Conservation (phyloP, 164 flowering plant genomes). For the Tinospora cordifolia region DNA sequence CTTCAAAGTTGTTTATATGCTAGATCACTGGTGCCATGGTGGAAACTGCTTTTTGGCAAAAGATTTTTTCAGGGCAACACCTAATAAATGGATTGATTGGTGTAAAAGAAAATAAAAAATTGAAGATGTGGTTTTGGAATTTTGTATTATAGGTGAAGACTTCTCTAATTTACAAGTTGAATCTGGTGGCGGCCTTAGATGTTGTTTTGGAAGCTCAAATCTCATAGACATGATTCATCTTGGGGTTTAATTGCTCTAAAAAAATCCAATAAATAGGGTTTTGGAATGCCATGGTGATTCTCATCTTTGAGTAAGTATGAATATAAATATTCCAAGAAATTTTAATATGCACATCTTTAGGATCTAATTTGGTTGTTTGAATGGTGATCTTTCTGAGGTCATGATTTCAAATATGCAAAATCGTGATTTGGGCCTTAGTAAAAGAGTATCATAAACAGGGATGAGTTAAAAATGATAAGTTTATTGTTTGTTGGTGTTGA, state of each 20-base stretch:
- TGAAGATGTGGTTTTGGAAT: conserved; percentile 56
- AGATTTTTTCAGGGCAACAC: conserved; percentile 35
- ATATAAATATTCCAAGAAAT: conserved; percentile 34
- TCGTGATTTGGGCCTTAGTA: background rate
- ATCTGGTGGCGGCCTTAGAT: conserved; percentile 30
- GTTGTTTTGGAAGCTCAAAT: conserved; percentile 73
- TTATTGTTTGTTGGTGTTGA: conserved; percentile 38
- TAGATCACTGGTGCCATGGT: conserved; percentile 37
- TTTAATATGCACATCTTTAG: conserved; percentile 33
- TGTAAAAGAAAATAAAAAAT: no score
- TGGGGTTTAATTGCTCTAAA: conserved; percentile 26
- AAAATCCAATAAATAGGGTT: conserved; percentile 15
- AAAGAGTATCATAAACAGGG: conserved; percentile 21
- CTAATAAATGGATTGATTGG: conserved; percentile 57
- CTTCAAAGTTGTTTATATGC: conserved; percentile 45
- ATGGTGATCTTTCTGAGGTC: conserved; percentile 27
- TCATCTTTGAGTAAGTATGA: conserved; percentile 27
- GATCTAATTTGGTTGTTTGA: conserved; percentile 37
- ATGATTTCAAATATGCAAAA: conserved; percentile 24
- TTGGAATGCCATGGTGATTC: conserved; percentile 18
- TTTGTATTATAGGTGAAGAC: conserved; percentile 40
- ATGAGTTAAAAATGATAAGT: conserved; percentile 31
- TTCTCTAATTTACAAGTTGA: conserved; percentile 18
- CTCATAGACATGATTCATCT: conserved; percentile 50
- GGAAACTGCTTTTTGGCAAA: conserved; percentile 54